Evolutionary conservation across 345 rosid species (phyloP).

Genomic region (Pelargonium nanum): DNA sequence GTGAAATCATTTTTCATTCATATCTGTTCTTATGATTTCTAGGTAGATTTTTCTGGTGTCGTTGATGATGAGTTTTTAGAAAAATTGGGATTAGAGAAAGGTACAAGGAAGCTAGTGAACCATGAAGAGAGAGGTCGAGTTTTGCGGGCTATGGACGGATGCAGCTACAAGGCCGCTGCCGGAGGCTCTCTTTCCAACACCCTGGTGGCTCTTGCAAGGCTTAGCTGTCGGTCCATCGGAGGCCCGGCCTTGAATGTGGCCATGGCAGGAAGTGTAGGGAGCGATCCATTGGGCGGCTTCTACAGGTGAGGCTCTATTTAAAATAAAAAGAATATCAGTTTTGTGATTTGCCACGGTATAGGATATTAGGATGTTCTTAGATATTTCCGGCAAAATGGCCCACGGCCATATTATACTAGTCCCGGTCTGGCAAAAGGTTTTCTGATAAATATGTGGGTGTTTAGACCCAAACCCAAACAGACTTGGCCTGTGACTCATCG

Average conservation of each 20-base stretch:
- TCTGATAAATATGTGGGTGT: no score
- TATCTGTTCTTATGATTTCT: slow-evolving; percentile 10
- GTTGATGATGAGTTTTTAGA: slow-evolving; percentile 74
- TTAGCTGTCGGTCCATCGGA: slow-evolving; percentile 44
- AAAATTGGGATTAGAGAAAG: slow-evolving; percentile 65
- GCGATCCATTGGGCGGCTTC: slow-evolving; percentile 87
- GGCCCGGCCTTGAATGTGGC: slow-evolving; percentile 68
- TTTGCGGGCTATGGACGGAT: slow-evolving; percentile 94
- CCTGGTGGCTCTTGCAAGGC: slow-evolving; percentile 81
- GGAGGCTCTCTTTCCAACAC: slow-evolving; percentile 96
- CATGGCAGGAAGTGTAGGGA: slow-evolving; percentile 82
- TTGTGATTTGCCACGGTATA: slow-evolving; percentile 2
- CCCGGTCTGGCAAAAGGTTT: no score
- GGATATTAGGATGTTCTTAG: no score
- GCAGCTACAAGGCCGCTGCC: slow-evolving; percentile 96
- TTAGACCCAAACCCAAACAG: no score
- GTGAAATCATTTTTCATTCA: neutral
- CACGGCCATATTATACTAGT: no score
- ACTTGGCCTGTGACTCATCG: no score
- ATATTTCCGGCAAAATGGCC: no score
- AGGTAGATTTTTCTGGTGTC: slow-evolving; percentile 93
- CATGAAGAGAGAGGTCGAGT: slow-evolving; percentile 93
- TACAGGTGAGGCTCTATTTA: slow-evolving; percentile 44
- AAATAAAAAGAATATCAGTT: slow-evolving; percentile 3
- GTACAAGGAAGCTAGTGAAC: slow-evolving; percentile 79